Conservation (phyloP, 2,329 filamentous ascomycete species). For the Chaetomium strumarium region DNA sequence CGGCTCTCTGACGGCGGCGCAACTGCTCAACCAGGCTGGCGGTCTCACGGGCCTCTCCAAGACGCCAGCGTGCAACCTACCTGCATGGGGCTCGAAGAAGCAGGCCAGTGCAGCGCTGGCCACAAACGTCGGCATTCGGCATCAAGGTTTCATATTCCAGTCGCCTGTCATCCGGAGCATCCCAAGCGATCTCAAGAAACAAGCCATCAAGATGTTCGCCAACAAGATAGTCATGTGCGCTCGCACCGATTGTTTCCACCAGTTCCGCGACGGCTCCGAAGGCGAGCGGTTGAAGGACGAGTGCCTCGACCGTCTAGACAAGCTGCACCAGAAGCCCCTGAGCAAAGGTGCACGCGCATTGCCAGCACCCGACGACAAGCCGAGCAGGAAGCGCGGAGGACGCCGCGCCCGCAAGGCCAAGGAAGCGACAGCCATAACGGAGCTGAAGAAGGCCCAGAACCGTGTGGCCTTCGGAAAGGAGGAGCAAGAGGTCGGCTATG, state of each 20-base stretch:
- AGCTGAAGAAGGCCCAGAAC: slow-evolving; percentile 92
- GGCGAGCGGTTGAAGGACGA: slow-evolving; percentile 77
- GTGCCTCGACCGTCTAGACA: slow-evolving; percentile 81
- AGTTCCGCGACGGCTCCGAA: slow-evolving; percentile 71
- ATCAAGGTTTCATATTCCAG: slow-evolving; percentile 90
- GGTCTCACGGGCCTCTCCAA: slow-evolving; percentile 85
- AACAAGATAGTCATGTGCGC: slow-evolving; percentile 93
- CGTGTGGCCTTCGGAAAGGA: slow-evolving; percentile 93
- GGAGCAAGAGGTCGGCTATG: slow-evolving; percentile 89
- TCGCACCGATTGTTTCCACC: slow-evolving; percentile 80
- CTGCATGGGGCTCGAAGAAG: slow-evolving; percentile 86
- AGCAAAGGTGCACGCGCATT: slow-evolving; percentile 84
- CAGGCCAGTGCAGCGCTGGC: slow-evolving; percentile 72
- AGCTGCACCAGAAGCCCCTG: slow-evolving; percentile 83
- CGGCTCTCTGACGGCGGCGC: slow-evolving; percentile 86
- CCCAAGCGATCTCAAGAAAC: slow-evolving; percentile 78
- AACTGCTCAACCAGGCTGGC: slow-evolving; percentile 91
- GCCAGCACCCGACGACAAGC: slow-evolving; percentile 92
- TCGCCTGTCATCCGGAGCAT: slow-evolving; percentile 84
- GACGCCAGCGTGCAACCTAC: slow-evolving; percentile 87
- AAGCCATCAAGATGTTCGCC: slow-evolving; percentile 91
- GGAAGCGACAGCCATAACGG: slow-evolving; percentile 94
- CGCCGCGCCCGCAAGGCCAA: slow-evolving; percentile 88
- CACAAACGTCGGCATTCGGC: slow-evolving; percentile 83
- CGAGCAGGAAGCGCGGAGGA: slow-evolving; percentile 84